A percentile compares a stretch with the other conserved stretches of the same genome.
These are phyloP conservation scores for Aegilops bicornis DNA, from an alignment of 176 grass and related monocot species.

Conservation along the genomic window DNA sequence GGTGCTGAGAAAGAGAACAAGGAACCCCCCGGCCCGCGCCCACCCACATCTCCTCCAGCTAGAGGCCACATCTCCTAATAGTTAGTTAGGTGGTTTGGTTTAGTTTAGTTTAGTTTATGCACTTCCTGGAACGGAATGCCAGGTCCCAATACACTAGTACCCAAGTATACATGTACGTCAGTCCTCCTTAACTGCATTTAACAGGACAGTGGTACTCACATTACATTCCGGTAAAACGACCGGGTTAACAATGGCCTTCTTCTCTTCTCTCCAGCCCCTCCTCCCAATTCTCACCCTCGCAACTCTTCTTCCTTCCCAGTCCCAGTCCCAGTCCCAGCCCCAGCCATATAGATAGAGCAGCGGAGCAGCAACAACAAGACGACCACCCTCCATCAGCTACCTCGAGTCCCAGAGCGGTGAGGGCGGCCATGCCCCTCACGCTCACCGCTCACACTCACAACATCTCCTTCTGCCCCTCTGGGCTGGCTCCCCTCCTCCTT, in stretches of 20 bases:
- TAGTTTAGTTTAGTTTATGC: neutral
- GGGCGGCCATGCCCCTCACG: conserved; percentile 22
- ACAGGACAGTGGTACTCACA: conserved; percentile 1
- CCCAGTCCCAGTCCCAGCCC: neutral
- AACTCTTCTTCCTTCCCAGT: neutral
- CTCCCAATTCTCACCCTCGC: neutral
- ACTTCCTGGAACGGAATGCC: neutral
- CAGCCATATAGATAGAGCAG: neutral
- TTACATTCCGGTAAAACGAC: neutral
- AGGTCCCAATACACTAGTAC: neutral
- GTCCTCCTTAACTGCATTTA: conserved; percentile 22
- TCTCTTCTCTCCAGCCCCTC: neutral
- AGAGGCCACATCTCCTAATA: neutral
- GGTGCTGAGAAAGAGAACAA: conserved; percentile 43
- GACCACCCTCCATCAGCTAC: neutral
- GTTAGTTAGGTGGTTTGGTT: neutral
- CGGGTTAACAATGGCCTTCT: conserved; percentile 8
- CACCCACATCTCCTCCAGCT: neutral
- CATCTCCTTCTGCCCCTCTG: neutral
- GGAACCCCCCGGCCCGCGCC: neutral
- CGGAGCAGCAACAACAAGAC: neutral
- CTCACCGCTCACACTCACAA: conserved; percentile 35
- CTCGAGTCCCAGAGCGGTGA: conserved; percentile 1
- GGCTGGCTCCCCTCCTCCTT: neutral
- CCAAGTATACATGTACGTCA: conserved; percentile 9